Evolutionary conservation across 345 rosid species (phyloP), one percentile per base, ranked within the genome.

Genomic region (Melaleuca quinquenervia): DNA sequence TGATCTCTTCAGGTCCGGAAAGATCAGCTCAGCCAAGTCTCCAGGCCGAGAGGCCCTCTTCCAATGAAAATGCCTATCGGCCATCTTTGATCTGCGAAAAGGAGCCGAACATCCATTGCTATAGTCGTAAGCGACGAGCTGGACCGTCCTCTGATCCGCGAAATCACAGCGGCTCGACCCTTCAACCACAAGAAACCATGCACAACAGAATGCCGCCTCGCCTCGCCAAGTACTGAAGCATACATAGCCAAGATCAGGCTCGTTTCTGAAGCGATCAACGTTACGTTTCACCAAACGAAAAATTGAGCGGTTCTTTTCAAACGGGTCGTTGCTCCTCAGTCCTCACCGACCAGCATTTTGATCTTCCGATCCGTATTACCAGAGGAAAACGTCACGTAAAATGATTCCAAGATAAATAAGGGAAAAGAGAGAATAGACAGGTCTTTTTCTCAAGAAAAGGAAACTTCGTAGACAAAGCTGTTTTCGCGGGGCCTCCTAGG

Each of bases 81-180:
- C 87, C 52, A 85, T 52, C 60, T 4, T 52, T 2, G 56, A 70
- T 15, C 85, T 29, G 41, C 49, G 82, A 80, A 6, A 58, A 2
- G 83, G 86, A 84, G 27, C 22, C 24, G 41, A 50, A 29, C 11
- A 84, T 20, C 75, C 26, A 82, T 20, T 58, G 62, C 26, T 86
- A 84, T 54, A 86, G 75, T 50, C 86, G 74, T 18, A 49, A 76
- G 56, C 86, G 70, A 55, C 88, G 84, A 44, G n/a, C n/a, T n/a
- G 82, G 74, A 21, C 80, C 86, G 16, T 82, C 88, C 86, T 90
- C 88, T 84, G n/a, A 87, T 52, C 84, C 27, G 6, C 13, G 83
- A 88, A 86, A 22, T 32, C 18, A 51, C 45, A 6, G 49, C 27
- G 85, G 85, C 18, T 52, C 86, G 88, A 88, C 87, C 76, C 88